Evolutionary conservation across 2,329 filamentous ascomycete genomes (phyloP), one percentile per base, ranked within the genome.

Genomic region (Nemania sp.): DNA sequence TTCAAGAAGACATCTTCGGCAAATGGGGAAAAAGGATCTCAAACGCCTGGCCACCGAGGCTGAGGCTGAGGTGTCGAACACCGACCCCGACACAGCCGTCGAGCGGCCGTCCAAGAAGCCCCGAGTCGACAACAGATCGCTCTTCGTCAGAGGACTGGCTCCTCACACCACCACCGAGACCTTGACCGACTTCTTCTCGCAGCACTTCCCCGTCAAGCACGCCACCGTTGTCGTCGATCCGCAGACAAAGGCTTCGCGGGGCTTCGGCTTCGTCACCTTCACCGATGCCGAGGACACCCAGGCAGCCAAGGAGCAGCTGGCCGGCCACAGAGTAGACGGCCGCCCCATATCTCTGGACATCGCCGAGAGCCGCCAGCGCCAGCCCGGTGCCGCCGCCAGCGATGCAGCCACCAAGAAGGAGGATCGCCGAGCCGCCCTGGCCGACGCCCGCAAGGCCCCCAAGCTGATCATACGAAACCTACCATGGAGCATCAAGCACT

Each of bases 181-280:
- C 54, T 82, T 99, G 65, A 91, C 92, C 60, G 88, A 92, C 60
- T 89, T 93, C 76, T 99, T 99, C 78, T 98, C 95, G 6, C 87
- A 97, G 74, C 90, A 92, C 61, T 98, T 91, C 71, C 93, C 96
- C 7, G 86, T 99, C 73, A 98, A 97, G 77, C 94, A 98, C 76
- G 94, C 95, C 54, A 91, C 90, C n/a, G 92, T 96, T 4, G 92
- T 99, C 40, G 79, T 89, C 58, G 94, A 99, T 74, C 87, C 90
- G 15, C 82, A 87, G 66, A 96, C 93, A 1, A 97, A 97, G 72
- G 81, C 88, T 68, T 97, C 92, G 13, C 90, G 91, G 73, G 94
- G 95, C 17, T 99, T 92, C 75, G 95, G 95, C 54, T 99, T 99
- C 76, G 94, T 99, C 59, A 98, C 95, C 2, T 95, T 99, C 71